phyloP scores from a whole-genome alignment of 345 rosid genomes.

The Heritiera fomes region DNA sequence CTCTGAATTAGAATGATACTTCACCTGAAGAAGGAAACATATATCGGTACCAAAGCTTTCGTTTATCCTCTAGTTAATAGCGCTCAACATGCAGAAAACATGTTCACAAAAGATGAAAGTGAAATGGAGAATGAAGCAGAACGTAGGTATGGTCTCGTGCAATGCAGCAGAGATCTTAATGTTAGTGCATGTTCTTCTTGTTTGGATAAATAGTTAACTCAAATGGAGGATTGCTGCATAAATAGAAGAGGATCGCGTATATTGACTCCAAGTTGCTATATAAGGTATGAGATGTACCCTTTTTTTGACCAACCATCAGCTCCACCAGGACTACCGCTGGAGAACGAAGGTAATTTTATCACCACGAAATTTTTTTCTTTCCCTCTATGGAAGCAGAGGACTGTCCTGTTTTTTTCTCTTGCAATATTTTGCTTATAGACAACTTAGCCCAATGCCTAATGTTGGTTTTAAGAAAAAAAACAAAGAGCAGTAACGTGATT shows the following conservation, averaged over 20 bases:
- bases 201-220: neutral
- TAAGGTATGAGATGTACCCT: constrained; percentile 28
- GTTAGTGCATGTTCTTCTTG: constrained; percentile 23
- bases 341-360: constrained; percentile 22
- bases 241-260: constrained; percentile 35
- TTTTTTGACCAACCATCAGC: constrained; percentile 9
- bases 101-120: constrained; percentile 17
- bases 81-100: neutral
- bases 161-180: constrained; percentile 43
- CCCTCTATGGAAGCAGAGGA: too few species aligned
- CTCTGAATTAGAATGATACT: neutral
- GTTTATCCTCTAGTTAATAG: neutral
- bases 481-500: too few species aligned
- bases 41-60: neutral
- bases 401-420: too few species aligned
- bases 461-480: too few species aligned
- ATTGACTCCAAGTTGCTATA: constrained; percentile 35
- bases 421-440: too few species aligned
- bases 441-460: too few species aligned
- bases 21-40: constrained; percentile 6
- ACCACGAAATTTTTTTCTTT: neutral
- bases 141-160: constrained; percentile 33
- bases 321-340: constrained; percentile 5
- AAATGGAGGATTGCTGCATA: constrained; percentile 24
- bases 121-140: neutral